A percentile compares a stretch with the other conserved stretches of the same genome.
phyloP scores from a whole-genome alignment of 148 eudicot genomes.

The Camellia lanceoleosa region DNA sequence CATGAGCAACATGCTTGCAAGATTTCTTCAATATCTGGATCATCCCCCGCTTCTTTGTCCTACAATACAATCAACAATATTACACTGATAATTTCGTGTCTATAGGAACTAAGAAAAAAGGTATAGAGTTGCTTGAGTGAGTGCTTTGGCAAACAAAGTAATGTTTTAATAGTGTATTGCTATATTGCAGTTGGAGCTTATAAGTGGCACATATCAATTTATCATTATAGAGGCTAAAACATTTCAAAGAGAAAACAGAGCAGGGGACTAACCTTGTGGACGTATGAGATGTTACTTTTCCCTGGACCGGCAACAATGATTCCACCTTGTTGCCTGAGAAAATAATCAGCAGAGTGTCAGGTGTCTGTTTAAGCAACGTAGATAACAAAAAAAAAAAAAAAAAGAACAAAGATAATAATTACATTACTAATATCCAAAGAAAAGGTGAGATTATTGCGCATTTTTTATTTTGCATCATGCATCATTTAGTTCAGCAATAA shows the following conservation, averaged over 20 bases:
- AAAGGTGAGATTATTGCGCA: not conserved
- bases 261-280: slow-evolving; percentile 65
- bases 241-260: not conserved
- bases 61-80: slow-evolving; percentile 19
- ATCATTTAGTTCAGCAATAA: slow-evolving; percentile 1
- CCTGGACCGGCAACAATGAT: slow-evolving; percentile 97
- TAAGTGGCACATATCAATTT: not conserved
- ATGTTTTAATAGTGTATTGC: not conserved
- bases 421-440: not conserved
- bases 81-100: not conserved
- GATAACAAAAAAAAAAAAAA: not conserved
- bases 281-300: slow-evolving; percentile 73
- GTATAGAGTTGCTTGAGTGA: not conserved
- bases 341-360: slow-evolving; percentile 5
- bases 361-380: not conserved
- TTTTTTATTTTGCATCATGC: slow-evolving; percentile 12
- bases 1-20: slow-evolving; percentile 60
- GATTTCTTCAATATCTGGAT: slow-evolving; percentile 77
- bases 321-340: slow-evolving; percentile 93
- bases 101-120: not conserved
- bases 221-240: not conserved
- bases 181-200: not conserved
- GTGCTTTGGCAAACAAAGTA: not conserved
- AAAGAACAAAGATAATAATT: too few species aligned
- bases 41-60: slow-evolving; percentile 97